These are phyloP conservation scores for Tilletia caries DNA, from an alignment of 1,284 basidiomycete species.

Conservation along the genomic window DNA sequence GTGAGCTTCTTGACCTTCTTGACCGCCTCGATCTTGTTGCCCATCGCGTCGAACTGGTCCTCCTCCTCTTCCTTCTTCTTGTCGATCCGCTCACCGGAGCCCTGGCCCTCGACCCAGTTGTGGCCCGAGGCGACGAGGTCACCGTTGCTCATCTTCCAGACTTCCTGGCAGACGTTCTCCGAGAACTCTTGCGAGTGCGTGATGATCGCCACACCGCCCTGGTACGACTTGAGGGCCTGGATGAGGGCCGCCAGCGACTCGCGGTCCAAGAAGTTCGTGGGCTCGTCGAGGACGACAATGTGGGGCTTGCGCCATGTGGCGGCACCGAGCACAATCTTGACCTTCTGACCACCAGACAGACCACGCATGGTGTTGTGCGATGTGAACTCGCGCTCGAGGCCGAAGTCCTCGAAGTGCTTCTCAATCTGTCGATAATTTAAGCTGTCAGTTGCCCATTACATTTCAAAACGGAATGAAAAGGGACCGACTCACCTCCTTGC, in stretches of 20 bases:
- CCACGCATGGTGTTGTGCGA: constrained; percentile 55
- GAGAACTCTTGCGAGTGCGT: constrained; percentile 53
- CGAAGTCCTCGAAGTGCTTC: constrained; percentile 53
- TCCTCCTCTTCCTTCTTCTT: constrained; percentile 45
- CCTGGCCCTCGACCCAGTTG: constrained; percentile 78
- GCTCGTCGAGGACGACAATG: constrained; percentile 53
- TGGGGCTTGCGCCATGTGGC: constrained; percentile 53
- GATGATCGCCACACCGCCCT: constrained; percentile 53
- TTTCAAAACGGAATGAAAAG: no score
- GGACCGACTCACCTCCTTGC: constrained; percentile 39
- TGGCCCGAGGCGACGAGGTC: constrained; percentile 63
- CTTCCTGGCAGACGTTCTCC: constrained; percentile 50
- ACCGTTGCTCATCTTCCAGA: constrained; percentile 51
- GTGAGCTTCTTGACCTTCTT: constrained; percentile 45
- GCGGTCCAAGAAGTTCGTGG: constrained; percentile 54
- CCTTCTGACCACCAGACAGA: constrained; percentile 54
- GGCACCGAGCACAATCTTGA: constrained; percentile 53
- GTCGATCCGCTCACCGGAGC: constrained; percentile 46
- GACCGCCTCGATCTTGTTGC: constrained; percentile 37
- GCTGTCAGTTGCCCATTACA: neutral
- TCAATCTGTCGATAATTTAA: constrained; percentile 30
- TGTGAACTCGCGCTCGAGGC: constrained; percentile 53
- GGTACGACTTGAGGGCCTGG: constrained; percentile 50
- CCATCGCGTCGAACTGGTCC: constrained; percentile 42
- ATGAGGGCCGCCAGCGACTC: constrained; percentile 54